These are phyloP conservation scores for Malus hybrid DNA, from an alignment of 331 rosid species.

Conservation along the genomic window DNA sequence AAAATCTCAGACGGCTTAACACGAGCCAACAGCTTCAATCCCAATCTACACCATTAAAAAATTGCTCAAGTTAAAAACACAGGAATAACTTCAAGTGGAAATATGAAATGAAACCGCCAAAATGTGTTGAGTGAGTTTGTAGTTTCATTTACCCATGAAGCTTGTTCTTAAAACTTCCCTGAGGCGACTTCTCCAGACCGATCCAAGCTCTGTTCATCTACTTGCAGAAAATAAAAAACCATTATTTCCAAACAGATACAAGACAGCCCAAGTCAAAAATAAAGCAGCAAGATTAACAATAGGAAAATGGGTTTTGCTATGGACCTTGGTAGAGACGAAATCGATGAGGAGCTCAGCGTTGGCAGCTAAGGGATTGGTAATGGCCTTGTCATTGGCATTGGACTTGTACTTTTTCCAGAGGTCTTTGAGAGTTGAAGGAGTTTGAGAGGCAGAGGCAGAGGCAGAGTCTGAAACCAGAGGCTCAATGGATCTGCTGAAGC, in stretches of 20 bases:
- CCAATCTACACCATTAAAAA: slow-evolving; percentile 42
- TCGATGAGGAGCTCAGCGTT: slow-evolving; percentile 64
- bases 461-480: slow-evolving; percentile 28
- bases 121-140: neutral
- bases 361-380: slow-evolving; percentile 38
- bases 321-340: slow-evolving; percentile 63
- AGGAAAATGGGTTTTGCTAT: neutral
- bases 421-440: slow-evolving; percentile 55
- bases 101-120: neutral
- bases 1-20: slow-evolving; percentile 91
- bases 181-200: slow-evolving; percentile 63
- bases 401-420: slow-evolving; percentile 33
- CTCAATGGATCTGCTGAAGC: slow-evolving; percentile 65
- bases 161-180: slow-evolving; percentile 63
- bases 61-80: neutral
- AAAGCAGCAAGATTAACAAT: neutral
- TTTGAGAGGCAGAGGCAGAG: slow-evolving; percentile 17
- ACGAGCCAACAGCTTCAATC: slow-evolving; percentile 66
- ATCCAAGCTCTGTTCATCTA: slow-evolving; percentile 85
- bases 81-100: neutral
- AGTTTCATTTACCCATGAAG: slow-evolving; percentile 51
- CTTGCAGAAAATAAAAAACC: neutral
- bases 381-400: slow-evolving; percentile 22
- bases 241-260: neutral
- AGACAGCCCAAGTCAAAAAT: neutral